Base-by-base conservation (phyloP, 768 basidiomycete genomes). In the Calocera cornea region DNA sequence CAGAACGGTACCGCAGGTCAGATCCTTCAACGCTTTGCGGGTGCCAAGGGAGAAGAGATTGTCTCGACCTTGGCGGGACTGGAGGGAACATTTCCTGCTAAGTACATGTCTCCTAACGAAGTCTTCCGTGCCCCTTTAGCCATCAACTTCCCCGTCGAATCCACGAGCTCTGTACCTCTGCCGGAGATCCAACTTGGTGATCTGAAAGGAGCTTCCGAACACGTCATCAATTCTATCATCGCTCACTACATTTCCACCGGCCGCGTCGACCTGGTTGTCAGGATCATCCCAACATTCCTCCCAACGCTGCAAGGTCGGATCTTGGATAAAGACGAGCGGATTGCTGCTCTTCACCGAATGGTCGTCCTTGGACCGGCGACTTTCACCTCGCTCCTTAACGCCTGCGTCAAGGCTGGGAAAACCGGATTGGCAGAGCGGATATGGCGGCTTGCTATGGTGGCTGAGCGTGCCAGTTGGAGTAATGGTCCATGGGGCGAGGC, bases 371-470 rank as follows among this genome's bases (percentile, higher is more conserved):
- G 88, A 0, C 87, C 90, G 0, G 73, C 80, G 67, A 79, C 87
- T 68, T 84, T 89, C 70, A 78, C 83, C 0, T 75, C 79, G 1
- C 74, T 90, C 11, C 74, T 93, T 34, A 83, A 85, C 68, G 86
- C 85, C 0, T 76, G 91, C 44, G 73, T 77, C 67, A 87, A 87
- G 70, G 77, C 81, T 0, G 83, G 86, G 0, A 78, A 77, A 69
- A 80, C 80, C 0, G 82, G 82, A 0, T 74, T 85, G 2, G 83
- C 86, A 0, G 85, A 87, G 72, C 81, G 83, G 19, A 80, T 92
- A 1, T 91, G 87, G 84, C 70, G 79, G 16, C 78, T 87, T 24
- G 87, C 84, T 10, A 80, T 81, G 70, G 76, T 80, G 68, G 87
- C 86, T 0, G 86, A 89, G 72, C 75, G 73, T 36, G 76, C 75